Base-by-base conservation (phyloP, 257 asterid species). In the Nicotiana paniculata region DNA sequence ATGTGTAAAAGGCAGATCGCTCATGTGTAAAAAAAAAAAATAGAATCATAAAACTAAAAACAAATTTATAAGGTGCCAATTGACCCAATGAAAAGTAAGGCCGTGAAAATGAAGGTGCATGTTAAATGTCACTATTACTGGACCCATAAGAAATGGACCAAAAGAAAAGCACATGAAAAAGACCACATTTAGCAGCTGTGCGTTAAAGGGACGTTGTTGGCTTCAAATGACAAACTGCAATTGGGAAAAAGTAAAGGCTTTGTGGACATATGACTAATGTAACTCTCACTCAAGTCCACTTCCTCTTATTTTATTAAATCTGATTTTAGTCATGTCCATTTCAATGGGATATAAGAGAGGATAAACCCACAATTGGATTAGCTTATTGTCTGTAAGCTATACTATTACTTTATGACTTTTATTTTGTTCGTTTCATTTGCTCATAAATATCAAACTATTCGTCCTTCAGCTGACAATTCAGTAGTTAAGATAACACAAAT, bases 261-360 rank as follows among this genome's bases (percentile, higher is more conserved):
- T 43, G 59, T 46, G 59, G 78, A 18, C 59, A 72, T 72, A 21
- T 24, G 57, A 5, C 24, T 66, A 77, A 70, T 46, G 76, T 33
- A 51, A 81, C 77, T 54, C 58, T 70, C 79, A 39, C 0, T 37
- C 24, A 37, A 37, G 57, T 39, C 33, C 55, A 69, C 57, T 66
- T 59, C 65, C 83, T 74, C 48, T 59, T 82, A 46, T 74, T 18
- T 75, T 77, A 77, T 62, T 62, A 21, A 21, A 39, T 63, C 46
- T 54, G 66, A 64, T 72, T 72, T 55, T 62, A 64, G 82, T 74
- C 76, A 80, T 53, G 82, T 83, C 86, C 77, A 85, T 84, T 83
- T 83, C 84, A 46, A 46, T 74, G 57, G 80, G 86, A 85, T 83
- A 80, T 33, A 81, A 83, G 69, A 67, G 39, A 59, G 72, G 37